These are phyloP conservation scores for Pouteria campechiana DNA, from an alignment of 179 eudicot genomes.

Conservation along the genomic window DNA sequence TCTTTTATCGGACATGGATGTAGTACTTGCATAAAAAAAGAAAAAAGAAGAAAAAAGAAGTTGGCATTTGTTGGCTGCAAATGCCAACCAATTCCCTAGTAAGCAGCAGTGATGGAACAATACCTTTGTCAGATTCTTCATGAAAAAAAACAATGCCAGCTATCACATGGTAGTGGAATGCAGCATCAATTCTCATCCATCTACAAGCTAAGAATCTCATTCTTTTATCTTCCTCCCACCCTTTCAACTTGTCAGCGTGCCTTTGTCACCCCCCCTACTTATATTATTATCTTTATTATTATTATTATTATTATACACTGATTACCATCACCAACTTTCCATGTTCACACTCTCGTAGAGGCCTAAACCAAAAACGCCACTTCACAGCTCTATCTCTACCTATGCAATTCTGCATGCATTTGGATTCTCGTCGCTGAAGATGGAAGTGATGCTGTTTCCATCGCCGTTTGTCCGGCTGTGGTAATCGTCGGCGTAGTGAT, in stretches of 20 bases:
- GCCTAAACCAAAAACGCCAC: conserved; percentile 5
- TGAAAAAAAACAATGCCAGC: too few relatives aligned
- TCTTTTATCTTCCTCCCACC: conserved; percentile 17
- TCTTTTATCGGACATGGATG: too few relatives aligned
- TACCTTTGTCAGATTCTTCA: too few relatives aligned
- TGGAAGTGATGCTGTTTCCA: conserved; percentile 45
- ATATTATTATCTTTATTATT: conserved; percentile 4
- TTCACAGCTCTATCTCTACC: conserved; percentile 4
- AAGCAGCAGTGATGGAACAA: too few relatives aligned
- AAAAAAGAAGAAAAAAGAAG: too few relatives aligned
- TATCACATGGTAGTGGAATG: too few relatives aligned
- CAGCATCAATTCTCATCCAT: conserved; percentile 8
- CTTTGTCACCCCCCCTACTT: too few relatives aligned
- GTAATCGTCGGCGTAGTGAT: conserved; percentile 29
- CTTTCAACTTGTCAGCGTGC: conserved; percentile 15
- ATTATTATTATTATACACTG: background rate
- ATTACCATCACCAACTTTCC: conserved; percentile 9
- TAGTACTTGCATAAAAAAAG: too few relatives aligned
- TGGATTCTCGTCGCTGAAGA: conserved; percentile 92
- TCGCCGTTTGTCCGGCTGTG: conserved; percentile 18
- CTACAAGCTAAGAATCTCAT: conserved; percentile 40
- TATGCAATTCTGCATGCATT: conserved; percentile 80
- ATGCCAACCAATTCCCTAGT: too few relatives aligned
- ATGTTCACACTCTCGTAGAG: conserved; percentile 6
- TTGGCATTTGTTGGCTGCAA: too few relatives aligned